A percentile compares a stretch with the other conserved stretches of the same genome.
Evolutionary conservation across 345 rosid genomes (phyloP).

Genomic region (Rhodamnia argentea): DNA sequence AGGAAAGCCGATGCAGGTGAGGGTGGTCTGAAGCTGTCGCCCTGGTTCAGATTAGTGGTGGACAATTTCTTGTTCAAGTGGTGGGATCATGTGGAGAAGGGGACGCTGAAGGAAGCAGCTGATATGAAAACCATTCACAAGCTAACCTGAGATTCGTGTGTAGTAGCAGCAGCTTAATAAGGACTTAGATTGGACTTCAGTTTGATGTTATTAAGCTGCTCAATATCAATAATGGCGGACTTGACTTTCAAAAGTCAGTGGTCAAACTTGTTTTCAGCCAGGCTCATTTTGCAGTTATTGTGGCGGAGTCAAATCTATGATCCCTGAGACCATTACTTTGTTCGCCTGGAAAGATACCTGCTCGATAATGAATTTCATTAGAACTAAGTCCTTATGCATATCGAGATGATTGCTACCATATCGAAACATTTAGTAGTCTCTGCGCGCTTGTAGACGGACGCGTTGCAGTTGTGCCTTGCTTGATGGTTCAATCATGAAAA

Average conservation of each 20-base stretch:
- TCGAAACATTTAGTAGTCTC: no score
- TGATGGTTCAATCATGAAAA: no score
- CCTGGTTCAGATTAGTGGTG: constrained; percentile 90
- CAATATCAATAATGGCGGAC: not conserved
- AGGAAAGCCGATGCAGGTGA: constrained; percentile 87
- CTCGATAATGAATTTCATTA: not conserved
- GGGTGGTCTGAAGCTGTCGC: constrained; percentile 72
- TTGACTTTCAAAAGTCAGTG: not conserved
- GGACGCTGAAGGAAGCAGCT: constrained; percentile 50
- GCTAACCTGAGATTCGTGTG: constrained; percentile 17
- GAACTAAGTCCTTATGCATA: not conserved
- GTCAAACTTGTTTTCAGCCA: not conserved
- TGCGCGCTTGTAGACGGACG: no score
- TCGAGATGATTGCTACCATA: not conserved
- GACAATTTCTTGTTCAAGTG: constrained; percentile 90
- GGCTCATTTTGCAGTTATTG: not conserved
- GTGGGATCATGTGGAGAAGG: constrained; percentile 92
- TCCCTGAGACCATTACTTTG: not conserved
- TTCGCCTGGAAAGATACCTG: not conserved
- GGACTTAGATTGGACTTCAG: not conserved
- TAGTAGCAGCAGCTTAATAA: not conserved
- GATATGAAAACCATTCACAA: constrained; percentile 79
- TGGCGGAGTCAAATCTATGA: not conserved
- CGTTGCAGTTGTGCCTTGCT: no score
- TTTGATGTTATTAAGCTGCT: not conserved